phyloP scores from a whole-genome alignment of 805 yeast species.

The Candida ficus region DNA sequence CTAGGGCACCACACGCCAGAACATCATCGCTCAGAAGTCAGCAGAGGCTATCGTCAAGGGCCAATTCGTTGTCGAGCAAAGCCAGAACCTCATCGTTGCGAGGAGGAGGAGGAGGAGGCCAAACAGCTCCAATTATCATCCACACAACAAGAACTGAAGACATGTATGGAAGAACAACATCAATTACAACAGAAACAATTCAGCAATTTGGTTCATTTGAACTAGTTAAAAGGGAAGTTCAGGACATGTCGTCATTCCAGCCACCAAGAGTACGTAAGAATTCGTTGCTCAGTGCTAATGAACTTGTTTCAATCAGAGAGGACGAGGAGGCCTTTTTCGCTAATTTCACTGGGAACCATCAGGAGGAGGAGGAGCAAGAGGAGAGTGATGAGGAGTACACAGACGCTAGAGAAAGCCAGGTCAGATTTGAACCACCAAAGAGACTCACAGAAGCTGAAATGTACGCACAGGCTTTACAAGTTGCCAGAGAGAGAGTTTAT shows the following conservation, averaged over 20 bases:
- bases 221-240: slow-evolving; percentile 42
- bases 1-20: too few species aligned
- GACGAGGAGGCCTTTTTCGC: slow-evolving; percentile 11
- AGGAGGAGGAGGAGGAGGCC: slow-evolving; percentile 2
- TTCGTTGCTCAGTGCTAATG: slow-evolving; percentile 17
- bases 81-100: slow-evolving; percentile 3
- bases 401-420: slow-evolving; percentile 21
- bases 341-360: background rate
- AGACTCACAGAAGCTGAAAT: slow-evolving; percentile 25
- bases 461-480: slow-evolving; percentile 17
- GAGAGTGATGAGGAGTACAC: slow-evolving; percentile 23
- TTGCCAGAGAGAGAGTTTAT: slow-evolving; percentile 9
- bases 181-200: slow-evolving; percentile 50
- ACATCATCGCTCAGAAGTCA: too few species aligned
- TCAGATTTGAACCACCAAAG: background rate
- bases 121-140: slow-evolving; percentile 29
- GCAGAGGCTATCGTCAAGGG: background rate
- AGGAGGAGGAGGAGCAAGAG: slow-evolving; percentile 1
- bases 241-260: slow-evolving; percentile 14
- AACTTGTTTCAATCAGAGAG: slow-evolving; percentile 27
- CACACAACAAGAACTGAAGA: slow-evolving; percentile 49
- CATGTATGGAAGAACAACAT: slow-evolving; percentile 45
- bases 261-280: background rate
- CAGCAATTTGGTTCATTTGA: slow-evolving; percentile 45
- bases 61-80: background rate